Percentiles rank a stretch among this genome's conserved stretches.
Conservation (phyloP, 2,329 filamentous ascomycete species). For the Cryphonectria japonica region DNA sequence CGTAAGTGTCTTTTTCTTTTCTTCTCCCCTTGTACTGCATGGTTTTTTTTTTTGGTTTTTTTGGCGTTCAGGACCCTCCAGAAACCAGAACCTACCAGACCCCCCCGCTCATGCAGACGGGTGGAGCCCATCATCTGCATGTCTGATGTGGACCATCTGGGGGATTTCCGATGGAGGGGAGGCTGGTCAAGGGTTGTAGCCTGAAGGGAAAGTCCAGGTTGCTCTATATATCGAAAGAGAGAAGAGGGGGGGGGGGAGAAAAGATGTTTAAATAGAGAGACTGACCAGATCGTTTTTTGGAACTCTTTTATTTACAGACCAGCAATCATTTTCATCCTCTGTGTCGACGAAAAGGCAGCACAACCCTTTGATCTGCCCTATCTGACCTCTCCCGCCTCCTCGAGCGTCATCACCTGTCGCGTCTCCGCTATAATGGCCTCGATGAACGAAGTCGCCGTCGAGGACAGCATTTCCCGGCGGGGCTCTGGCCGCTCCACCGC, state of each 20-base stretch:
- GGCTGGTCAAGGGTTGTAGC: constrained; percentile 6
- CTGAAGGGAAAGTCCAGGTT: background rate
- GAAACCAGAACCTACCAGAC: constrained; percentile 16
- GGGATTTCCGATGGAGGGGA: background rate
- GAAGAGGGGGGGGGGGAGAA: background rate
- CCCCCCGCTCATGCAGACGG: constrained; percentile 13
- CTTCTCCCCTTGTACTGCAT: background rate
- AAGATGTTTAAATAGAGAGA: background rate
- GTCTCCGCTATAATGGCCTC: constrained; percentile 25
- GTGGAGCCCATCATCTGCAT: constrained; percentile 21
- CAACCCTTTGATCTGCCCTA: constrained; percentile 34
- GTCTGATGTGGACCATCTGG: constrained; percentile 24
- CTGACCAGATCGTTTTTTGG: background rate
- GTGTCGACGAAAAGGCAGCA: constrained; percentile 32
- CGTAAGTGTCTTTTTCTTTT: constrained; percentile 31
- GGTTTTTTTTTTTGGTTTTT: background rate
- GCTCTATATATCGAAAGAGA: background rate
- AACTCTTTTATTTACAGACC: constrained; percentile 16
- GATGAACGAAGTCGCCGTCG: constrained; percentile 27
- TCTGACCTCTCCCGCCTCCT: constrained; percentile 22
- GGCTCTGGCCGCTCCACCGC: constrained; percentile 18
- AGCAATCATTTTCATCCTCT: constrained; percentile 30
- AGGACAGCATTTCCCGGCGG: constrained; percentile 29
- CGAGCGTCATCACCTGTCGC: constrained; percentile 27
- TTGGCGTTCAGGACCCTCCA: no score